Evolutionary conservation across 345 rosid species (phyloP).

Genomic region (Gossypium herbaceum): DNA sequence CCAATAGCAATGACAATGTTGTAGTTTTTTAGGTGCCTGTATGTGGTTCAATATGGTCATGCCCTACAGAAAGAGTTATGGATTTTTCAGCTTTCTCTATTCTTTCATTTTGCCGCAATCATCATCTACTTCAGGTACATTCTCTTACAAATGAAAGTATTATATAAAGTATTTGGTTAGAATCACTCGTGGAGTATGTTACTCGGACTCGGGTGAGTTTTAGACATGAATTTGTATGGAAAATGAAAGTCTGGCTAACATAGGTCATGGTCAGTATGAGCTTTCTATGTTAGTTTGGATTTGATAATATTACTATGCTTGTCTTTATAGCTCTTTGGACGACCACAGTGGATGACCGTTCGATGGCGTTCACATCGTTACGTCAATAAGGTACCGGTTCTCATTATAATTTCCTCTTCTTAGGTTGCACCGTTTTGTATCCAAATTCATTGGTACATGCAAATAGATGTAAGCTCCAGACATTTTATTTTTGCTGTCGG

Average conservation of each 20-base stretch:
- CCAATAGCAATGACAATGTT: background rate
- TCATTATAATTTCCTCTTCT: background rate
- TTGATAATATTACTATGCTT: background rate
- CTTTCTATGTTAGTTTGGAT: background rate
- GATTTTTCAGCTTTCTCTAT: conserved; percentile 77
- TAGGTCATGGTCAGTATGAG: background rate
- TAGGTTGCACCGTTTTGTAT: background rate
- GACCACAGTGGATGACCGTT: conserved; percentile 92
- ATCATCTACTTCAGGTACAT: conserved; percentile 85
- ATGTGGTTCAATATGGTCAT: conserved; percentile 91
- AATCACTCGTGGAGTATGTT: background rate
- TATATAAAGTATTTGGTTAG: background rate
- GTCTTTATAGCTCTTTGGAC: conserved; percentile 59
- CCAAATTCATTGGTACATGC: background rate
- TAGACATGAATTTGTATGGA: background rate
- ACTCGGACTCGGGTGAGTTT: background rate
- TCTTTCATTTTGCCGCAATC: conserved; percentile 80
- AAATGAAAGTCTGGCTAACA: background rate
- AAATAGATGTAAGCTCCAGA: conserved; percentile 1
- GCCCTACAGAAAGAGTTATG: conserved; percentile 68
- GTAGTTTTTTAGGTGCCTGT: conserved; percentile 53
- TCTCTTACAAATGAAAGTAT: background rate
- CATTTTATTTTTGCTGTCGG: background rate
- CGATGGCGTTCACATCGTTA: conserved; percentile 58
- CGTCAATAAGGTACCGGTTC: conserved; percentile 51